Percentiles rank a stretch among this genome's conserved stretches.
Conservation (phyloP, 805 yeast genomes). For the Sugiyamaella boreocaroliniensis region DNA sequence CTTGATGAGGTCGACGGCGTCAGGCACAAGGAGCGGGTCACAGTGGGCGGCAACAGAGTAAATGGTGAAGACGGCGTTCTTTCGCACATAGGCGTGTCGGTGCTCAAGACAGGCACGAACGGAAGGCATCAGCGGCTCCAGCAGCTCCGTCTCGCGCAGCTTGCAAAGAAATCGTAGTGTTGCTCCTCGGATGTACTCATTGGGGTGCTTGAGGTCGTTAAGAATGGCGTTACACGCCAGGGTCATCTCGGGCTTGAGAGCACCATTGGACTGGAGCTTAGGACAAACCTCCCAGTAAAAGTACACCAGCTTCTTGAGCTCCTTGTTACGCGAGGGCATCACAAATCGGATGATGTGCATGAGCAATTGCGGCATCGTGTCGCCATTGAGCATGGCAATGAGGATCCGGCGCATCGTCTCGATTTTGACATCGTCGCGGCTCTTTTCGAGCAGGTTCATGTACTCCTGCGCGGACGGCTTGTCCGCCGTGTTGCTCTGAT, state of each 20-base stretch:
- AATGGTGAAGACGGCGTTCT: constrained; percentile 91
- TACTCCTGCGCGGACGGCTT: constrained; percentile 59
- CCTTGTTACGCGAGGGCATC: constrained; percentile 91
- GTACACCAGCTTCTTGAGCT: constrained; percentile 83
- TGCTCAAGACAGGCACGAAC: constrained; percentile 88
- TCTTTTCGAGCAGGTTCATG: constrained; percentile 74
- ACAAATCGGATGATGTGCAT: constrained; percentile 97
- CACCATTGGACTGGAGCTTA: constrained; percentile 79
- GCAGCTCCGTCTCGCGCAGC: constrained; percentile 83
- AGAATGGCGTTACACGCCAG: constrained; percentile 96
- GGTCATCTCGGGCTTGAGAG: constrained; percentile 96
- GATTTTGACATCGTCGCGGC: constrained; percentile 80
- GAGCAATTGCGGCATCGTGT: constrained; percentile 82
- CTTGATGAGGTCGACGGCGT: constrained; percentile 80
- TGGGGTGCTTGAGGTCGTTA: constrained; percentile 95
- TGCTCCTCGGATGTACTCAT: constrained; percentile 93
- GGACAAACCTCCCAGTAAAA: constrained; percentile 98
- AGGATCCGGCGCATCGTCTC: constrained; percentile 85
- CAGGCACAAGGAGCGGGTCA: constrained; percentile 70
- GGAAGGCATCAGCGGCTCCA: constrained; percentile 92
- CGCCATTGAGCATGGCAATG: constrained; percentile 84
- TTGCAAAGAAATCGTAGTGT: constrained; percentile 88
- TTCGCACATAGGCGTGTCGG: constrained; percentile 96
- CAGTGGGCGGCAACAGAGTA: constrained; percentile 74
- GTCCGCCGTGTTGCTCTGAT: constrained; percentile 20